Percentiles rank a stretch among this genome's conserved stretches.
These are phyloP conservation scores for Saccharum spontaneum DNA, from an alignment of 176 grass and related monocot genomes.

Conservation along the genomic window DNA sequence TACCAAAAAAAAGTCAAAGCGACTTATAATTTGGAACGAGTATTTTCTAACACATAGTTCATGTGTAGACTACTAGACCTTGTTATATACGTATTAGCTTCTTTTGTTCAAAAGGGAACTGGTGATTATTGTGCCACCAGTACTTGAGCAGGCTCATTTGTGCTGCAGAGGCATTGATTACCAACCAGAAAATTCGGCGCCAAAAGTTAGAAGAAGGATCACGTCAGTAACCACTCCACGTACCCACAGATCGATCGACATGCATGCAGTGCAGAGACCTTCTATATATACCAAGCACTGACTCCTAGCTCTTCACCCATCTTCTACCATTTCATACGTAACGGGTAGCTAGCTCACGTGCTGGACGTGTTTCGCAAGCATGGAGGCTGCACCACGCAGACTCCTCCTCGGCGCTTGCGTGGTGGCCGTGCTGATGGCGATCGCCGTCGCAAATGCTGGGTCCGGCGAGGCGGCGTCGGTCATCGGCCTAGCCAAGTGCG, in stretches of 20 bases:
- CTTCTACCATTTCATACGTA: not conserved
- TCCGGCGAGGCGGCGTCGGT: not conserved
- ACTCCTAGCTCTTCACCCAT: not conserved
- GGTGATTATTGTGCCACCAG: not conserved
- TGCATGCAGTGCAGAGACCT: not conserved
- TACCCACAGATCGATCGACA: not conserved
- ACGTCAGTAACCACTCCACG: not conserved
- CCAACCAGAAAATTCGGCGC: conserved; percentile 8
- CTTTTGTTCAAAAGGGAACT: not conserved
- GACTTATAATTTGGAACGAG: too few species aligned
- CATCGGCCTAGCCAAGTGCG: conserved; percentile 9
- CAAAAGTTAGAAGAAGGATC: not conserved
- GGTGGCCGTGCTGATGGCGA: not conserved
- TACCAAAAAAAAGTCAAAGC: too few species aligned
- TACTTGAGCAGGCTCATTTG: not conserved
- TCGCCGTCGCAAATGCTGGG: not conserved
- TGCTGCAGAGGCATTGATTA: not conserved
- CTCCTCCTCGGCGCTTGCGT: not conserved
- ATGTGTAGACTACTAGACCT: too few species aligned
- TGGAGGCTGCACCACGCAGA: not conserved
- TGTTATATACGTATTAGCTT: not conserved
- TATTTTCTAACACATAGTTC: too few species aligned
- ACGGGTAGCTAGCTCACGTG: not conserved
- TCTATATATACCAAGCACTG: not conserved
- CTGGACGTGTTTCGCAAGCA: not conserved